Base-by-base conservation (phyloP, 2,329 filamentous ascomycete genomes). In the Microcyclospora pomicola region DNA sequence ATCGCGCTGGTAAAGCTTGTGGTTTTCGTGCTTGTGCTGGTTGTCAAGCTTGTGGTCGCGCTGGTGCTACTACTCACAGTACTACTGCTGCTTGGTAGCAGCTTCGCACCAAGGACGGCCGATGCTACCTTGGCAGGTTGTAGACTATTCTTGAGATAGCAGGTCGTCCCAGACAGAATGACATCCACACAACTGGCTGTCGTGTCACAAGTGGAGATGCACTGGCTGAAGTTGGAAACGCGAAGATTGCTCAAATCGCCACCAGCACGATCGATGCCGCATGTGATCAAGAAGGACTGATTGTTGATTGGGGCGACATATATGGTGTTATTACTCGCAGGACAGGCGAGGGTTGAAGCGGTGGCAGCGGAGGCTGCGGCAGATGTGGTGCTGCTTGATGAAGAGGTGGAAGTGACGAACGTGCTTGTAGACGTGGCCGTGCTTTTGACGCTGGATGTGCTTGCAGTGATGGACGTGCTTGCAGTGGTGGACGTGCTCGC, bases 101-200 rank as follows among this genome's bases (percentile, higher is more conserved):
- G 36, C 40, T 46, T 45, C 2, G 53, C 52, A 15, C 52, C 52
- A 39, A 39, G 43, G 30, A 54, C 36, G 12, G 41, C 41, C 5
- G 33, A 27, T n/a, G 37, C 44, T 12, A 35, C 36, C 10, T 47
- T 36, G 2, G 46, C 41, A 16, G 41, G 27, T 31, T 49, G 51
- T 9, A 55, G 19, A 10, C 39, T 43, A 10, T 37, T 46, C 49
- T 56, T 55, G 39, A 56, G 41, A 39, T 56, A 55, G 36, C 48
- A 52, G n/a, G 52, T 52, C n/a, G 42, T 34, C 2, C 54, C 56
- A 7, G 53, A 52, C 9, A 55, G 42, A 9, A 47, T 49, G 24
- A 59, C 51, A 30, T 59, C 52, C 10, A 59, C 50, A 42, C 57
- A 59, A 13, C 50, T 49, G 5, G 44, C 14, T 0, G 44, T 53